Conservation (phyloP, 1,139 yeast genomes). For the Taiozyma sp. region DNA sequence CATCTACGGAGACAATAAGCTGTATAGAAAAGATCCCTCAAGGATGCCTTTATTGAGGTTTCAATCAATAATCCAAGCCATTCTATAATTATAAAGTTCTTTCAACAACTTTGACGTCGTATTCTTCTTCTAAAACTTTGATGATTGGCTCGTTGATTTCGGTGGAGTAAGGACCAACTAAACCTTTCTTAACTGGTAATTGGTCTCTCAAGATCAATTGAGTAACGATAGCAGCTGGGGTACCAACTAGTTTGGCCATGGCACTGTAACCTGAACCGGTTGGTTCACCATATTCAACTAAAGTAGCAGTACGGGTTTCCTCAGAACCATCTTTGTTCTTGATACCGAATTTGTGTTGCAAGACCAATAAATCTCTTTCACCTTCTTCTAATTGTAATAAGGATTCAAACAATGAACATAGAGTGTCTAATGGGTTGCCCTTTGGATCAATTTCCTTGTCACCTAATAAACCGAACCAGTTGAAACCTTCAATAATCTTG, state of each 20-base stretch:
- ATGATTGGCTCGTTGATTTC: slow-evolving; percentile 88
- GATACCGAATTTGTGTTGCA: slow-evolving; percentile 97
- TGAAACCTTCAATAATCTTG: slow-evolving; percentile 83
- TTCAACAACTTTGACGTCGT: slow-evolving; percentile 84
- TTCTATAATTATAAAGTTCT: slow-evolving; percentile 44
- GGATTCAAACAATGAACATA: slow-evolving; percentile 93
- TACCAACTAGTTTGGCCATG: slow-evolving; percentile 98
- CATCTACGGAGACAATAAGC: not conserved
- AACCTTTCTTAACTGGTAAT: slow-evolving; percentile 55
- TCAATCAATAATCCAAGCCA: not conserved
- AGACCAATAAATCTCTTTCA: slow-evolving; percentile 91
- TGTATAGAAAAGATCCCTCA: not conserved
- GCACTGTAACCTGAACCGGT: slow-evolving; percentile 94
- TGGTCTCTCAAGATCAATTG: slow-evolving; percentile 77
- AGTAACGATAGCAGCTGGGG: slow-evolving; percentile 96
- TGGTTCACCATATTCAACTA: slow-evolving; percentile 91
- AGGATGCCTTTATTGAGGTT: not conserved
- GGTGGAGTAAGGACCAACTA: slow-evolving; percentile 90
- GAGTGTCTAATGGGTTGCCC: slow-evolving; percentile 91
- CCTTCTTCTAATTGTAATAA: slow-evolving; percentile 95
- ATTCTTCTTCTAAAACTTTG: slow-evolving; percentile 85
- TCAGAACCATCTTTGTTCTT: slow-evolving; percentile 92
- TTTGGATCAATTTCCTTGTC: slow-evolving; percentile 74
- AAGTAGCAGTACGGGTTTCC: slow-evolving; percentile 92
- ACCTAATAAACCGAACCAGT: slow-evolving; percentile 92